A percentile compares a stretch with the other conserved stretches of the same genome.
Evolutionary conservation across 768 basidiomycete species (phyloP).

Genomic region (Hortiboletus flavorubellus): DNA sequence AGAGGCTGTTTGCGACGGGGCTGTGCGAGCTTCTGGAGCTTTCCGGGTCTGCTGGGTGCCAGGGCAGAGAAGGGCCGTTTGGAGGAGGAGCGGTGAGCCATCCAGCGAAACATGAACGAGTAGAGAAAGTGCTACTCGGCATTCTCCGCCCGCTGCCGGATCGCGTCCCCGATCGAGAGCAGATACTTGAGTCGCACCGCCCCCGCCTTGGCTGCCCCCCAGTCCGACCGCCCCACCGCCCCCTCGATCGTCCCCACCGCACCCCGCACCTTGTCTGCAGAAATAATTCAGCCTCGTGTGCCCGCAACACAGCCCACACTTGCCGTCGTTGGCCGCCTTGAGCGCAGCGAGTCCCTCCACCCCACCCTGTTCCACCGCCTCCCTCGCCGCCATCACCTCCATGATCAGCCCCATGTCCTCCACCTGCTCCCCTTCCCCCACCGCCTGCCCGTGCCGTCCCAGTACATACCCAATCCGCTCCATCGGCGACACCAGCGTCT

Average conservation of each 20-base stretch:
- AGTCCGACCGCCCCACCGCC: constrained; percentile 50
- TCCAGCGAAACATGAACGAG: not conserved
- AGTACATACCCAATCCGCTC: constrained; percentile 81
- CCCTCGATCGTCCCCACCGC: constrained; percentile 45
- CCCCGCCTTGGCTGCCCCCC: constrained; percentile 53
- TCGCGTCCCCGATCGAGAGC: constrained; percentile 49
- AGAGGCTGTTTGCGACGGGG: not conserved
- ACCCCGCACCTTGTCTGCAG: constrained; percentile 49
- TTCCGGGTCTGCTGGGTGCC: constrained; percentile 8
- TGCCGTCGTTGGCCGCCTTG: constrained; percentile 53
- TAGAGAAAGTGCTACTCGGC: constrained; percentile 7
- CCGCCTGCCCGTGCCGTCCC: constrained; percentile 50
- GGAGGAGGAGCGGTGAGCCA: constrained; percentile 2
- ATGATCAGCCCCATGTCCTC: constrained; percentile 69
- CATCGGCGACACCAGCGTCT: constrained; percentile 67
- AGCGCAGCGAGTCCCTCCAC: constrained; percentile 54
- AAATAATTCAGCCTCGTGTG: not conserved
- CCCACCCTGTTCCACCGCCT: constrained; percentile 59
- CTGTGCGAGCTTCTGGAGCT: constrained; percentile 9
- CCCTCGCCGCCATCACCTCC: constrained; percentile 76
- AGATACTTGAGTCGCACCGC: constrained; percentile 75
- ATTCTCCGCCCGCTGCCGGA: constrained; percentile 20
- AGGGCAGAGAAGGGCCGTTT: constrained; percentile 13
- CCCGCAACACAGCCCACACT: constrained; percentile 17
- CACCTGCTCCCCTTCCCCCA: constrained; percentile 67